Base-by-base conservation (phyloP, 1,284 basidiomycete genomes). In the Inonotus hispidus region DNA sequence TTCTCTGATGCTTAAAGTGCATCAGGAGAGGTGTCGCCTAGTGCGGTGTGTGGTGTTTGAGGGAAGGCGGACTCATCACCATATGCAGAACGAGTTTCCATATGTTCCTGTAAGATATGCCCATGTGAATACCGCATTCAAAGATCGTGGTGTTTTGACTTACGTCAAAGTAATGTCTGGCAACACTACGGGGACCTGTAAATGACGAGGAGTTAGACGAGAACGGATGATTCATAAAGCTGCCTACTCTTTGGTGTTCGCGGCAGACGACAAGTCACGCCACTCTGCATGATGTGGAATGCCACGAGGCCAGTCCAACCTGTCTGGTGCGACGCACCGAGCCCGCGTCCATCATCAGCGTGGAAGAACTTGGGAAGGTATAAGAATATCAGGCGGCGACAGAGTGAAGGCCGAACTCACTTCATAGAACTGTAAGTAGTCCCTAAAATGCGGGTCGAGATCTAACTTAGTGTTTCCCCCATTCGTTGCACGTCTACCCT, bases 251-350 rank as follows among this genome's bases (percentile, higher is more conserved):
- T 84, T 8, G 93, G 93, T 11, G 93, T 95, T 74, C 88, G 92
- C 1, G 93, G 92, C 57, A 95, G 74, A 57, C 92, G 82, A 70
- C 92, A 95, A 64, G 77, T 90, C 32, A 88, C 84, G 39, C 93
- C 93, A 63, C 87, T 92, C 71, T 94, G 92, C 69, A 93, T 75
- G 66, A 96, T 93, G 69, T 93, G 89, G 77, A 92, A 97, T 11
- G 95, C 93, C 58, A 97, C 92, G 21, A 96, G 76, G 59, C 94
- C 94, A 39, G 93, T 95, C 90, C 96, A 98, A 68, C 95, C 95
- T 64, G 94, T 98, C 75, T 99, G 96, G 76, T 99, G 96, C 4
- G 93, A 95, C 1, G 96, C 96, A 43, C 96, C 96, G 19, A 98
- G 80, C 23, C 96, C 96, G 62, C 88, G 84, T 10, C 95, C 96